These are phyloP conservation scores for Pezicula neosporulosa DNA, from an alignment of 2,329 filamentous ascomycete genomes.

Conservation along the genomic window DNA sequence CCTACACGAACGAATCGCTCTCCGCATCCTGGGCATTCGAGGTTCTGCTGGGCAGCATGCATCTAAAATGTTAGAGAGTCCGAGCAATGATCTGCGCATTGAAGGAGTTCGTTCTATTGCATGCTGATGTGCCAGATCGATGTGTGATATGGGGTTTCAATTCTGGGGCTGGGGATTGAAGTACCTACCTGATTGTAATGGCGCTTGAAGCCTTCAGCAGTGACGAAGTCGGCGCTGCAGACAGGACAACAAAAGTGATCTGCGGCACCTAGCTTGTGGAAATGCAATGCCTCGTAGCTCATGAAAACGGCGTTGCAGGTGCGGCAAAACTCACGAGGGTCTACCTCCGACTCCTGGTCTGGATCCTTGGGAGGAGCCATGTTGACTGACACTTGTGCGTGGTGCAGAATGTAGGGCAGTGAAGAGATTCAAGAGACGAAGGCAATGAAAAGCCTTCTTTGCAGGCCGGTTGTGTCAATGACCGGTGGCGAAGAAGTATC, in stretches of 20 bases:
- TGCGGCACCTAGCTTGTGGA: slow-evolving; percentile 8
- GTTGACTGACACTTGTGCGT: background rate
- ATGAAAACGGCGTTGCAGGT: slow-evolving; percentile 4
- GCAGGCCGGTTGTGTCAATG: no score
- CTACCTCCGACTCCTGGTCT: background rate
- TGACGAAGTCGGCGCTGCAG: slow-evolving; percentile 14
- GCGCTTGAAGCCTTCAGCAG: slow-evolving; percentile 7
- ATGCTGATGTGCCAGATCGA: no score
- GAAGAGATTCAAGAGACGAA: no score
- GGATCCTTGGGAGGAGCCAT: background rate
- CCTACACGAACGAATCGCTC: slow-evolving; percentile 17
- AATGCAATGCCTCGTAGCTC: slow-evolving; percentile 3
- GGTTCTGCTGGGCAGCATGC: slow-evolving; percentile 14
- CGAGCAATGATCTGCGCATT: no score
- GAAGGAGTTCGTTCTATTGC: background rate
- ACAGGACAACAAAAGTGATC: slow-evolving; percentile 8
- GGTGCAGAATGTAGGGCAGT: no score
- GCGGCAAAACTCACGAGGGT: background rate
- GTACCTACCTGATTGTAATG: slow-evolving; percentile 9
- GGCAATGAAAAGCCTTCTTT: no score
- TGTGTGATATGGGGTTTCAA: no score
- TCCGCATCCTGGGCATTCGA: slow-evolving; percentile 14
- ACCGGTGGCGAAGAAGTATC: no score
- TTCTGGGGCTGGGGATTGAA: no score
- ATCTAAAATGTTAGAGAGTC: slow-evolving; percentile 7